These are phyloP conservation scores for Russula lepida DNA, from an alignment of 768 basidiomycete genomes.

Conservation along the genomic window DNA sequence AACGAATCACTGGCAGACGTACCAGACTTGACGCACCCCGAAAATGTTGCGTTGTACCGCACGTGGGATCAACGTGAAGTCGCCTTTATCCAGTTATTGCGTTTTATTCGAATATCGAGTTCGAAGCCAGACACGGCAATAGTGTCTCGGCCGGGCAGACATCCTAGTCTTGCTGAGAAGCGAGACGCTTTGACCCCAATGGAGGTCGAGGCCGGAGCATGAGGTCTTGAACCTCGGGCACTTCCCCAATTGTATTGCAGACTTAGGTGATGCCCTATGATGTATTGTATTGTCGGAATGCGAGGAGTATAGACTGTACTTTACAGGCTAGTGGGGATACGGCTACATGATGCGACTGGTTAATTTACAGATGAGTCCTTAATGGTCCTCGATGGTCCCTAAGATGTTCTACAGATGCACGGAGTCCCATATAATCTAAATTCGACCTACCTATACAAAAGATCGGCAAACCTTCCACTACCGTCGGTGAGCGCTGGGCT, in stretches of 20 bases:
- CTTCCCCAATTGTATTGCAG: background rate
- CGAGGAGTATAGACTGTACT: constrained; percentile 9
- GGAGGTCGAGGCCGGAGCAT: constrained; percentile 23
- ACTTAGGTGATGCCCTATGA: background rate
- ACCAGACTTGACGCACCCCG: constrained; percentile 65
- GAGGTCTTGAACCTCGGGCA: background rate
- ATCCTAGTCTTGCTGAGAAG: constrained; percentile 30
- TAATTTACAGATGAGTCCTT: constrained; percentile 21
- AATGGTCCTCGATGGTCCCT: background rate
- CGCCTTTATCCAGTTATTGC: constrained; percentile 60
- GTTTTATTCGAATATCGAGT: constrained; percentile 70
- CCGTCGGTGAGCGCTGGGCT: constrained; percentile 28
- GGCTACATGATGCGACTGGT: constrained; percentile 11
- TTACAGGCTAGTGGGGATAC: constrained; percentile 12
- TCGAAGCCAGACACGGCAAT: constrained; percentile 37
- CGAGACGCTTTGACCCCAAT: background rate
- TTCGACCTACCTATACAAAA: constrained; percentile 26
- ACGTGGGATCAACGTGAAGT: constrained; percentile 72
- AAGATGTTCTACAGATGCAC: constrained; percentile 8
- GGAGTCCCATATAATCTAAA: background rate
- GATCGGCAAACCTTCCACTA: constrained; percentile 28
- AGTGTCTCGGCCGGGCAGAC: constrained; percentile 55
- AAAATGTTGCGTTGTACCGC: constrained; percentile 62
- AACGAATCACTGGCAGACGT: constrained; percentile 57
- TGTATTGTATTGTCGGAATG: constrained; percentile 6